Evolutionary conservation across 2,329 filamentous ascomycete genomes (phyloP).

Genomic region (Dendrostoma leiphaemia): DNA sequence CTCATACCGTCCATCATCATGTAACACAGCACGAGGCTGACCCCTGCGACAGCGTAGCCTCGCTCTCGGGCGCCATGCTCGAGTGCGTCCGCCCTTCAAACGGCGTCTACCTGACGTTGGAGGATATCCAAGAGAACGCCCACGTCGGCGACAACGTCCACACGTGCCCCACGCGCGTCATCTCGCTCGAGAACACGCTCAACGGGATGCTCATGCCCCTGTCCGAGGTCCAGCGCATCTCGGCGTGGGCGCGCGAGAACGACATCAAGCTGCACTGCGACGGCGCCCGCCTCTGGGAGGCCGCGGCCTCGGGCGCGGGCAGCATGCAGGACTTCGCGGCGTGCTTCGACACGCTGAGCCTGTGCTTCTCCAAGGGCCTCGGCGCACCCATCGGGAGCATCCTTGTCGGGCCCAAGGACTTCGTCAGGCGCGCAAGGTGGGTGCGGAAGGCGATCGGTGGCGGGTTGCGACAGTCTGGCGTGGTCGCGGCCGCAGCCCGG

Average conservation of each 20-base stretch:
- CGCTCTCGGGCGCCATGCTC: constrained; percentile 68
- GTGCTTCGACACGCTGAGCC: constrained; percentile 57
- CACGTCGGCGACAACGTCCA: constrained; percentile 71
- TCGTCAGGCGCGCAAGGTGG: constrained; percentile 69
- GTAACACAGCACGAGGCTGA: too few relatives aligned
- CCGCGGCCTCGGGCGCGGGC: constrained; percentile 40
- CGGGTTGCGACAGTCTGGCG: constrained; percentile 72
- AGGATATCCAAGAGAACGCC: constrained; percentile 68
- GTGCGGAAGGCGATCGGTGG: constrained; percentile 79
- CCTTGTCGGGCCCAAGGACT: constrained; percentile 42
- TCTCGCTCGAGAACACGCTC: constrained; percentile 84
- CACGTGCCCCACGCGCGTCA: constrained; percentile 74
- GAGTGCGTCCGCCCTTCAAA: constrained; percentile 67
- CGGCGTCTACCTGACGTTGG: constrained; percentile 69
- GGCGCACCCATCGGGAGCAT: constrained; percentile 52
- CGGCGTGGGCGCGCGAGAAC: constrained; percentile 61
- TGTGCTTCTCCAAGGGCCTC: constrained; percentile 53
- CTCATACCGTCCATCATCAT: too few relatives aligned
- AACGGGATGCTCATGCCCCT: constrained; percentile 78
- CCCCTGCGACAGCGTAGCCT: constrained; percentile 57
- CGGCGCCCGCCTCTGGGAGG: constrained; percentile 52
- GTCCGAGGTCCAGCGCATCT: constrained; percentile 66
- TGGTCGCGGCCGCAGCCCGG: constrained; percentile 71
- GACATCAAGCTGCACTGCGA: constrained; percentile 48
- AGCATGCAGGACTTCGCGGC: constrained; percentile 39